These are phyloP conservation scores for Candida ponderosae DNA, from an alignment of 805 yeast genomes.

Conservation along the genomic window DNA sequence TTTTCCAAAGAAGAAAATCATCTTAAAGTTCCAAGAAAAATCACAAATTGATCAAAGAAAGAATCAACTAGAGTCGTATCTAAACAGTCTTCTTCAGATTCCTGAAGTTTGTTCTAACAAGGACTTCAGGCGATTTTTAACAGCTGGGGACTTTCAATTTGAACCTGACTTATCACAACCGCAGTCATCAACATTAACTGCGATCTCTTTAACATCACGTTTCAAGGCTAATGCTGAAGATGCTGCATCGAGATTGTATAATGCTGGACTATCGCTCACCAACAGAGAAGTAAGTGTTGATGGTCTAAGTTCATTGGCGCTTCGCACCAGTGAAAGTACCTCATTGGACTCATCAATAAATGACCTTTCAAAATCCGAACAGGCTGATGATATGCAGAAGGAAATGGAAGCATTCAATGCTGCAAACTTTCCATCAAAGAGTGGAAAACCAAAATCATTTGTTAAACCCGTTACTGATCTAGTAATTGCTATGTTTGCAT, in stretches of 20 bases:
- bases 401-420: slow-evolving; percentile 39
- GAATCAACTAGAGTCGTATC: slow-evolving; percentile 51
- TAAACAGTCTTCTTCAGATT: slow-evolving; percentile 46
- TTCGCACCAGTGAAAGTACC: slow-evolving; percentile 10
- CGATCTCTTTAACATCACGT: neutral
- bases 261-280: neutral
- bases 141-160: slow-evolving; percentile 25
- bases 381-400: slow-evolving; percentile 41
- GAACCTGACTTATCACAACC: neutral
- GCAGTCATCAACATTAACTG: slow-evolving; percentile 3
- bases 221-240: neutral
- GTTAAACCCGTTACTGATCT: slow-evolving; percentile 79
- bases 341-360: neutral
- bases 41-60: slow-evolving; percentile 60
- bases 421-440: neutral
- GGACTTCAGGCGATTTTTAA: slow-evolving; percentile 68
- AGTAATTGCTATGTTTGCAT: slow-evolving; percentile 59
- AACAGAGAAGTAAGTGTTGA: neutral
- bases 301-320: slow-evolving; percentile 11
- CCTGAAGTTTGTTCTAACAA: slow-evolving; percentile 69
- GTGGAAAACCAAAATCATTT: slow-evolving; percentile 36
- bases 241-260: neutral
- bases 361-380: slow-evolving; percentile 5
- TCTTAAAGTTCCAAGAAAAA: slow-evolving; percentile 63
- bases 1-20: slow-evolving; percentile 47